phyloP scores from a whole-genome alignment of 805 yeast species.

The Alloascoidea hylecoeti region DNA sequence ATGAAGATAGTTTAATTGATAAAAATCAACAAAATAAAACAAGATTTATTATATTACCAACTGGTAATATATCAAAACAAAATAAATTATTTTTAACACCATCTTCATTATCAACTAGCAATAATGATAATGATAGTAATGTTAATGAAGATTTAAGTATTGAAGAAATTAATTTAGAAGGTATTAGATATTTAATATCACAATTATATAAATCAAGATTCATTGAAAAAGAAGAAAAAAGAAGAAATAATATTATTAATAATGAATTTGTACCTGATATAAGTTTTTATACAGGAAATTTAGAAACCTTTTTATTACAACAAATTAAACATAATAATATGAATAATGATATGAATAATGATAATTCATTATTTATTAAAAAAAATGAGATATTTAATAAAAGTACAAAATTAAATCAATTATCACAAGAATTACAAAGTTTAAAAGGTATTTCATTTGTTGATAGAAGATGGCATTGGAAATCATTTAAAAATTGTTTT shows the following conservation, averaged over 20 bases:
- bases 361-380: slow-evolving; percentile 20
- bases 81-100: slow-evolving; percentile 22
- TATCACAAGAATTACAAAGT: slow-evolving; percentile 58
- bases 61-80: slow-evolving; percentile 46
- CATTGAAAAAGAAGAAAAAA: slow-evolving; percentile 19
- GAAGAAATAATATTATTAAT: slow-evolving; percentile 13
- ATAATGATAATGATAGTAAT: too few species aligned
- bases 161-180: slow-evolving; percentile 91
- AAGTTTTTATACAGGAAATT: slow-evolving; percentile 75
- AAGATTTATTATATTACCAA: slow-evolving; percentile 76
- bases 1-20: slow-evolving; percentile 50
- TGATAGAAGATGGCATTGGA: slow-evolving; percentile 88
- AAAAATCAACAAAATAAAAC: slow-evolving; percentile 47
- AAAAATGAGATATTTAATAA: slow-evolving; percentile 26
- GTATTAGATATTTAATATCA: slow-evolving; percentile 50
- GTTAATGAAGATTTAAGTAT: slow-evolving; percentile 50
- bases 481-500: slow-evolving; percentile 61
- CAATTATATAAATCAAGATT: slow-evolving; percentile 45
- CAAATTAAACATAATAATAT: slow-evolving; percentile 27
- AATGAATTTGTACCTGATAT: slow-evolving; percentile 58
- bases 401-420: slow-evolving; percentile 30
- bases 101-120: too few species aligned
- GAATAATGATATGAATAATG: slow-evolving; percentile 15
- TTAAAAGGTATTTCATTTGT: slow-evolving; percentile 46
- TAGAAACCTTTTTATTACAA: slow-evolving; percentile 49